Evolutionary conservation across 1,284 basidiomycete genomes (phyloP).

Genomic region (Boletus chippewaensis): DNA sequence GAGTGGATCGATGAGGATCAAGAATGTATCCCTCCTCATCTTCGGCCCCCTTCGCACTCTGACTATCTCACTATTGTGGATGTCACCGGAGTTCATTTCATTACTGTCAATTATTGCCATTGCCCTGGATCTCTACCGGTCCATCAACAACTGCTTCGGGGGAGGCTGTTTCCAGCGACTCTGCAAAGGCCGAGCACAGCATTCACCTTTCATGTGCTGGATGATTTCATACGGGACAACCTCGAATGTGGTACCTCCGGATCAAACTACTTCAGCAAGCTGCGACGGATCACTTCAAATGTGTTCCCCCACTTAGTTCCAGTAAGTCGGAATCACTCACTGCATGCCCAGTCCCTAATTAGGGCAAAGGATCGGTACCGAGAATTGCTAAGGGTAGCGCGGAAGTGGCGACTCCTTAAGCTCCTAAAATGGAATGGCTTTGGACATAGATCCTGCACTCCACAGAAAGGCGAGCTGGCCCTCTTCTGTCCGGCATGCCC

Average conservation of each 20-base stretch:
- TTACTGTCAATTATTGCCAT: not conserved
- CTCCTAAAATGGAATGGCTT: conserved; percentile 8
- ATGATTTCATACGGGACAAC: conserved; percentile 25
- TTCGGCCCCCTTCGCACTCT: not conserved
- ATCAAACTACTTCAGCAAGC: conserved; percentile 23
- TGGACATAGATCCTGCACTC: not conserved
- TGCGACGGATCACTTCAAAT: conserved; percentile 22
- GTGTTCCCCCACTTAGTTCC: conserved; percentile 18
- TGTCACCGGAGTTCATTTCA: not conserved
- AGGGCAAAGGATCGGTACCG: conserved; percentile 5
- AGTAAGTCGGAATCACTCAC: not conserved
- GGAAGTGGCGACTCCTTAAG: conserved; percentile 5
- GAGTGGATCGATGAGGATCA: not conserved
- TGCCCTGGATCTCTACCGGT: not conserved
- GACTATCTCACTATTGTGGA: not conserved
- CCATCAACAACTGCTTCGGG: not conserved
- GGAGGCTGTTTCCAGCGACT: not conserved
- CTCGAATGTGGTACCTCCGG: conserved; percentile 26
- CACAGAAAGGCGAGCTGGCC: conserved; percentile 2
- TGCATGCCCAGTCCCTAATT: no score
- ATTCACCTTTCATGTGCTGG: conserved; percentile 27
- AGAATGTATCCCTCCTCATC: not conserved
- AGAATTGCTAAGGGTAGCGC: conserved; percentile 8
- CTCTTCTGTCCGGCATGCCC: conserved; percentile 17
- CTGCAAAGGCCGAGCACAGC: conserved; percentile 14